phyloP scores from a whole-genome alignment of 345 rosid genomes.

The Aurinia saxatilis region DNA sequence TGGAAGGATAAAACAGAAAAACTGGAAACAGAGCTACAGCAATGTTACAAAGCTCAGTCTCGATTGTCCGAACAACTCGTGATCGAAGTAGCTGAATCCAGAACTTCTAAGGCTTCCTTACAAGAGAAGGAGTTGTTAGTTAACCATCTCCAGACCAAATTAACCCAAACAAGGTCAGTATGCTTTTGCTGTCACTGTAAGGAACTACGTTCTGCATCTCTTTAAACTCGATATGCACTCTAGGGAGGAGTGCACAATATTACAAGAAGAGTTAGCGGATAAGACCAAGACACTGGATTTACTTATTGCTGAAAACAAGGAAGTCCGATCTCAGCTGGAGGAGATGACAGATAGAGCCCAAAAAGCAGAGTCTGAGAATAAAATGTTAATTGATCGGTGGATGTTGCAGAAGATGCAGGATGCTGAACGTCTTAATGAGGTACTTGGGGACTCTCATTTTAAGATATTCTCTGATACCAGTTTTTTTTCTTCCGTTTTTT shows the following conservation, averaged over 20 bases:
- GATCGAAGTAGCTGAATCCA: constrained; percentile 76
- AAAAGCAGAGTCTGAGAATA: constrained; percentile 82
- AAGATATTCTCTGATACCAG: neutral
- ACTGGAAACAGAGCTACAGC: constrained; percentile 76
- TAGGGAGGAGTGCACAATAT: constrained; percentile 59
- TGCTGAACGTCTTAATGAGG: constrained; percentile 98
- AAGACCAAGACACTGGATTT: constrained; percentile 60
- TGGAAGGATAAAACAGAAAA: constrained; percentile 92
- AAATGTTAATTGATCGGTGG: constrained; percentile 88
- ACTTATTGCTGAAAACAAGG: constrained; percentile 52
- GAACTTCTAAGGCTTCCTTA: constrained; percentile 57
- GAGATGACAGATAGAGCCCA: constrained; percentile 57
- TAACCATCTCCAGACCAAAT: constrained; percentile 42
- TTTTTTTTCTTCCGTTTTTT: neutral
- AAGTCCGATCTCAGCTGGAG: constrained; percentile 51
- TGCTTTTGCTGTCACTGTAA: neutral
- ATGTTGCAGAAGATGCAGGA: constrained; percentile 98
- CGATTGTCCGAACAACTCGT: constrained; percentile 84
- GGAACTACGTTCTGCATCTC: neutral
- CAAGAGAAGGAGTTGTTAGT: constrained; percentile 63
- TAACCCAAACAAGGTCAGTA: constrained; percentile 48
- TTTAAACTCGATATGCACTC: neutral
- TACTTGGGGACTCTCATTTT: constrained; percentile 9
- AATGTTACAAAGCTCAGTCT: constrained; percentile 90
- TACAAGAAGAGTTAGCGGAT: constrained; percentile 56